phyloP scores from a whole-genome alignment of 352 stramenopile genomes.

The Globisporangium nagaii region DNA sequence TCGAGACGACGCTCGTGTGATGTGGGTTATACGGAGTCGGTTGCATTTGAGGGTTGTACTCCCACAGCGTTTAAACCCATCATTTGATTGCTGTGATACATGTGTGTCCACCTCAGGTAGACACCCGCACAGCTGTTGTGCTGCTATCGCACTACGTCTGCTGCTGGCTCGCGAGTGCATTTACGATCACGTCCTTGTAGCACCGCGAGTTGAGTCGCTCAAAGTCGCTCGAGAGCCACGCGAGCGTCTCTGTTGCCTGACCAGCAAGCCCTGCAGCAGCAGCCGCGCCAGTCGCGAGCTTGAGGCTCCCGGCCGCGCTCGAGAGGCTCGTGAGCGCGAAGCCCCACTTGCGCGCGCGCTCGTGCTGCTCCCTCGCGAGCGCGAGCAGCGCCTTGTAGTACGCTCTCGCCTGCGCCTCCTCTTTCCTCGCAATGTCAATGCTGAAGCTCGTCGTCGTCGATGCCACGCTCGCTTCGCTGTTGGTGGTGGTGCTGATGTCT shows the following conservation, averaged over 20 bases:
- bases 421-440: conserved; percentile 51
- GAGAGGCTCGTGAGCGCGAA: neutral
- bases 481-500: too few species aligned
- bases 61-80: too few species aligned
- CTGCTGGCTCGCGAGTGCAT: neutral
- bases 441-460: conserved; percentile 31
- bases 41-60: too few species aligned
- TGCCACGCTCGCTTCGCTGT: too few species aligned
- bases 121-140: too few species aligned
- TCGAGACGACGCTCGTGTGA: too few species aligned
- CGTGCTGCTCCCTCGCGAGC: neutral
- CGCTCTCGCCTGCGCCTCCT: conserved; percentile 11
- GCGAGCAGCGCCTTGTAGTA: neutral
- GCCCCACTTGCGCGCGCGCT: neutral
- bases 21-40: too few species aligned
- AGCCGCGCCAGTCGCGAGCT: neutral
- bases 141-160: too few species aligned
- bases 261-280: neutral
- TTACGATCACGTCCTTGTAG: neutral
- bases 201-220: neutral
- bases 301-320: neutral
- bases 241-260: neutral
- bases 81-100: too few species aligned
- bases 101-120: too few species aligned
- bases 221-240: neutral